Conservation (phyloP, 73 alveolate genomes). For the Uronychia binucleata region DNA sequence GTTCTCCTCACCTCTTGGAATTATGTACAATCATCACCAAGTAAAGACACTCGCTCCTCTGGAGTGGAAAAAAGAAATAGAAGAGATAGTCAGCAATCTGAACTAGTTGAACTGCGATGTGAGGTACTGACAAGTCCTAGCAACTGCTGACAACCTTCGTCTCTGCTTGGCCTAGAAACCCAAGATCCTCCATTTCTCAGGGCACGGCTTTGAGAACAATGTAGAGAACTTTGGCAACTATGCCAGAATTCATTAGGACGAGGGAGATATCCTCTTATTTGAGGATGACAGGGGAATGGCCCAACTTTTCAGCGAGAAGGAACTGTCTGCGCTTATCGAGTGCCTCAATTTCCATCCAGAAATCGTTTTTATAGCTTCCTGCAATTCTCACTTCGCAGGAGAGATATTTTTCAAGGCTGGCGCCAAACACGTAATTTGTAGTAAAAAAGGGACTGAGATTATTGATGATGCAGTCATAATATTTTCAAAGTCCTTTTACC, state of each 20-base stretch:
- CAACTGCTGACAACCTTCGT: constrained; percentile 46
- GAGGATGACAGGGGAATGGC: constrained; percentile 63
- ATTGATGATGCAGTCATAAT: constrained; percentile 48
- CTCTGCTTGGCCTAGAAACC: constrained; percentile 42
- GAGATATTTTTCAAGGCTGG: constrained; percentile 67
- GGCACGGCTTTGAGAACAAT: constrained; percentile 61
- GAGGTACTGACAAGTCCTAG: constrained; percentile 40
- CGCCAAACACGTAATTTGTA: constrained; percentile 67
- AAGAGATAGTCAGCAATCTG: constrained; percentile 17
- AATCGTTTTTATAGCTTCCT: constrained; percentile 64
- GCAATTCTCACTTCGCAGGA: constrained; percentile 64
- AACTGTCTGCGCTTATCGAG: constrained; percentile 6
- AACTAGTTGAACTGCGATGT: constrained; percentile 13
- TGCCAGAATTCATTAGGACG: constrained; percentile 6
- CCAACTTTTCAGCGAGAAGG: constrained; percentile 32
- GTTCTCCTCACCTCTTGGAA: constrained; percentile 14
- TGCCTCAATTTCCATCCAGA: constrained; percentile 18
- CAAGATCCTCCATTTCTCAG: constrained; percentile 62
- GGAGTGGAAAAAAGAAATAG: constrained; percentile 53
- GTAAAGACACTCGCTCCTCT: neutral
- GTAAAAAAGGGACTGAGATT: constrained; percentile 25
- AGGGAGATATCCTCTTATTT: constrained; percentile 33
- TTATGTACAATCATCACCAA: neutral
- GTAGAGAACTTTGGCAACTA: constrained; percentile 45
- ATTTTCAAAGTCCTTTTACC: constrained; percentile 51